Evolutionary conservation across 768 basidiomycete species (phyloP).

Genomic region (Lentinula edodes): DNA sequence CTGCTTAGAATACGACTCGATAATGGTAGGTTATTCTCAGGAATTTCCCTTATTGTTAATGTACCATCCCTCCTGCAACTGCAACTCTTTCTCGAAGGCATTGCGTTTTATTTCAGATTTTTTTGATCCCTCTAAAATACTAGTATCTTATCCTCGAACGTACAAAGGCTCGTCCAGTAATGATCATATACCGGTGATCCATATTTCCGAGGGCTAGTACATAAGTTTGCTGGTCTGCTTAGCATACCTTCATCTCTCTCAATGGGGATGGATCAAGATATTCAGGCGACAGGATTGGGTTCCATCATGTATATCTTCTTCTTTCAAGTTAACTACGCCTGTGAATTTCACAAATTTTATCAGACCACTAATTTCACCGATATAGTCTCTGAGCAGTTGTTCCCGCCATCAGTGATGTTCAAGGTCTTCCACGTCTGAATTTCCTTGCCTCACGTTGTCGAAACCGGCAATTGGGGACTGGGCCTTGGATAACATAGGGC

Average conservation of each 20-base stretch:
- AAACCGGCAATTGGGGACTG: neutral
- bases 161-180: no score
- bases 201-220: neutral
- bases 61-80: no score
- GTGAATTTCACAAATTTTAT: neutral
- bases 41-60: no score
- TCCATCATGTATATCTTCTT: no score
- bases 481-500: neutral
- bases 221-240: neutral
- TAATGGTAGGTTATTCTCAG: no score
- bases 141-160: no score
- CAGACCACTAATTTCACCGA: neutral
- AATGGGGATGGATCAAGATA: neutral
- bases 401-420: slow-evolving; percentile 2
- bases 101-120: no score
- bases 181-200: no score
- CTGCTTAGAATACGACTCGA: no score
- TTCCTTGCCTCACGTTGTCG: neutral
- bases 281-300: neutral
- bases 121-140: no score
- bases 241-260: neutral
- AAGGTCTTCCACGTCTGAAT: neutral
- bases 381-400: neutral
- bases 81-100: no score
- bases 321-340: no score